These are phyloP conservation scores for Neonectria punicea DNA, from an alignment of 2,329 filamentous ascomycete genomes.

Conservation along the genomic window DNA sequence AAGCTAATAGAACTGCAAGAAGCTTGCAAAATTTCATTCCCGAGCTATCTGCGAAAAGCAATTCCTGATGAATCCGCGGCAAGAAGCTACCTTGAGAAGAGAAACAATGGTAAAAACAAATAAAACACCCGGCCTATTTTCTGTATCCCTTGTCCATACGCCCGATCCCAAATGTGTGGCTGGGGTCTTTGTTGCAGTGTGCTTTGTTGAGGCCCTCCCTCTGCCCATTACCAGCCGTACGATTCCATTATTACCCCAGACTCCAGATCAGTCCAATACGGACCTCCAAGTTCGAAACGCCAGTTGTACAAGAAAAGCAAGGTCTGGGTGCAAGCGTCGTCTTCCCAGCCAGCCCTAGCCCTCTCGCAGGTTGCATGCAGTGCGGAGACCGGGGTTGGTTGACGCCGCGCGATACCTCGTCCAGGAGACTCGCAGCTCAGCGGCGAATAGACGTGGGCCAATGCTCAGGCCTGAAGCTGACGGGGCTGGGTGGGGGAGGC, in stretches of 20 bases:
- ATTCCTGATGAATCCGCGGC: background rate
- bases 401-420: conserved; percentile 24
- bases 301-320: conserved; percentile 26
- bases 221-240: conserved; percentile 28
- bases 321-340: conserved; percentile 9
- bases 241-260: conserved; percentile 28
- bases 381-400: conserved; percentile 20
- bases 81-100: conserved; percentile 18
- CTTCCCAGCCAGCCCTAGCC: conserved; percentile 8
- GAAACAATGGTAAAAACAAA: conserved; percentile 20
- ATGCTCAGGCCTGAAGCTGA: conserved; percentile 68
- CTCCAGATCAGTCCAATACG: conserved; percentile 33
- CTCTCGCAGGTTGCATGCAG: conserved; percentile 15
- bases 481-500: conserved; percentile 71
- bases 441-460: conserved; percentile 56
- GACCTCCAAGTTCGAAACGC: conserved; percentile 30
- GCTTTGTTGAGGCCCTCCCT: conserved; percentile 25
- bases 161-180: conserved; percentile 27
- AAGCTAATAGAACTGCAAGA: background rate
- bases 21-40: conserved; percentile 10
- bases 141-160: conserved; percentile 30
- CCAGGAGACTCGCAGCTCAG: conserved; percentile 34
- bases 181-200: conserved; percentile 18
- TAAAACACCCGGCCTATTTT: conserved; percentile 28
- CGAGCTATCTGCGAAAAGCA: conserved; percentile 9